Evolutionary conservation across 352 stramenopile genomes (phyloP), one percentile per base, ranked within the genome.

Genomic region (Phytopythium chamaehyphon): DNA sequence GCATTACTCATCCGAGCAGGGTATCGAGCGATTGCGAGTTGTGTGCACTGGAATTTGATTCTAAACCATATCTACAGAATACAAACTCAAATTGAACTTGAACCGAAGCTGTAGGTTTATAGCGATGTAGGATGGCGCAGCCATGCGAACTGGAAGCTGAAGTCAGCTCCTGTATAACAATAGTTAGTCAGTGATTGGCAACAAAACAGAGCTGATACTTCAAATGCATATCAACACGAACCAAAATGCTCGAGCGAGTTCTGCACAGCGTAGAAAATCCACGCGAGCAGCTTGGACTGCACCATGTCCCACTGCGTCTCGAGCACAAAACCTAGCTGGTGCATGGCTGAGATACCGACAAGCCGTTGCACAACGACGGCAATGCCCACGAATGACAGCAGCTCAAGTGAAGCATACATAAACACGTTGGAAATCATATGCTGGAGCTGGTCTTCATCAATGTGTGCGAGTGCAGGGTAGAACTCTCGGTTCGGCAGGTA

Each of bases 251-350:
- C 40, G 11, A 46, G 40, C 8, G 40, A 28, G 40, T 16, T 16
- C 18, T 28, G 8, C 5, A 46, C 19, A 5, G 26, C 3, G 7
- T 46, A 46, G 40, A 46, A 22, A 18, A 46, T 26, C 40, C 40
- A 46, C 24, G 40, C 40, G 16, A 22, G 19, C 40, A 22, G 28
- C 28, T 33, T 33, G 9, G 28, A 33, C 28, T 33, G 28, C 9
- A 33, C 28, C 28, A 33, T 33, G 40, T n/a, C 40, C 18, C 19
- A 31, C 11, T 46, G 22, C 19, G 22, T 46, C 40, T 46, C 16
- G 19, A 46, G 19, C 19, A 46, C 40, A 26, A 46, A 46, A 26
- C 19, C 40, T 11, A 46, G 40, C 24, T 46, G 40, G 15, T 31
- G 5, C 11, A 46, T 12, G 6, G 40, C 26, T 12, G 40, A 9